Evolutionary conservation across 2,329 filamentous ascomycete species (phyloP).

Genomic region (Trichoderma sp.): DNA sequence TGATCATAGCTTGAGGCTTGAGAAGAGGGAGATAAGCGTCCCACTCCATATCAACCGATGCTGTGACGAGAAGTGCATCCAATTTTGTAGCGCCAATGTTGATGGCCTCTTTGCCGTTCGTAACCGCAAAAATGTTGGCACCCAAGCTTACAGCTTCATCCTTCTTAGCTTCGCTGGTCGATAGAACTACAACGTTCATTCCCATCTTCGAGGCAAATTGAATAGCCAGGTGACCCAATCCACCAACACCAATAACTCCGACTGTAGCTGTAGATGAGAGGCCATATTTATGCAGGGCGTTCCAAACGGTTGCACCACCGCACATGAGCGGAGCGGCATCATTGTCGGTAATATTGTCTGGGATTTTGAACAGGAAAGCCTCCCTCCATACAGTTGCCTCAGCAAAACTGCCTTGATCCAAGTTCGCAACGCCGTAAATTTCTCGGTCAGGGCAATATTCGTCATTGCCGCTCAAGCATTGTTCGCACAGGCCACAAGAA

Average conservation of each 20-base stretch:
- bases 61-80: neutral
- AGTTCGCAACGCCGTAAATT: neutral
- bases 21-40: neutral
- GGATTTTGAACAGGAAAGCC: neutral
- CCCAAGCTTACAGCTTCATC: neutral
- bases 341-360: neutral
- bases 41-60: neutral
- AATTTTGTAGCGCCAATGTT: neutral
- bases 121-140: neutral
- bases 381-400: neutral
- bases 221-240: neutral
- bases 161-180: neutral
- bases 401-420: neutral
- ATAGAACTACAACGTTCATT: neutral
- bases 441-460: neutral
- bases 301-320: neutral
- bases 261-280: neutral
- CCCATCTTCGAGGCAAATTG: neutral
- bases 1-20: neutral
- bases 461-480: neutral
- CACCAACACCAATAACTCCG: neutral
- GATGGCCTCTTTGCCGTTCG: neutral
- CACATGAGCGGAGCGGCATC: neutral
- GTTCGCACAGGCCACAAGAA: neutral
- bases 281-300: neutral